Evolutionary conservation across 2,329 filamentous ascomycete species (phyloP).

Genomic region (Talaromyces sp.): DNA sequence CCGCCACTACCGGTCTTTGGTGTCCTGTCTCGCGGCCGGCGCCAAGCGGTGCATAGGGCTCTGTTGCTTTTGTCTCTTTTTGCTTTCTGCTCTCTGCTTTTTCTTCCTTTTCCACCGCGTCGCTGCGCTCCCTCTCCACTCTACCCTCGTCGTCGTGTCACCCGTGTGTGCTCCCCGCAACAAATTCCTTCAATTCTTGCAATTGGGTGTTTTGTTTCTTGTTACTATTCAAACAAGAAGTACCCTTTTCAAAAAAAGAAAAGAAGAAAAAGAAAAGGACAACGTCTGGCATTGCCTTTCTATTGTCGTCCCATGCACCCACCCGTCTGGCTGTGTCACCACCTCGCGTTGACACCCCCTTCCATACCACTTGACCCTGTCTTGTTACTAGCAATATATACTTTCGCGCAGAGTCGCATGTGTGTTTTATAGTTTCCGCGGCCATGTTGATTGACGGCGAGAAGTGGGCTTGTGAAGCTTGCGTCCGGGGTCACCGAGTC

Average conservation of each 20-base stretch:
- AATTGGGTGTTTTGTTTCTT: not conserved
- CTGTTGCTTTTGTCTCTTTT: not conserved
- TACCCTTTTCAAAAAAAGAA: no score
- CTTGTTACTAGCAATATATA: constrained; percentile 16
- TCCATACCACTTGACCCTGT: constrained; percentile 2
- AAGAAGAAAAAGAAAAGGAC: not conserved
- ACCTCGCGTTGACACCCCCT: not conserved
- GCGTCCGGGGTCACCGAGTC: constrained; percentile 95
- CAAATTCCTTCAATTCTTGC: constrained; percentile 13
- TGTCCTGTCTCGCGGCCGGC: constrained; percentile 44
- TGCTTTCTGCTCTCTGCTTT: constrained; percentile 4
- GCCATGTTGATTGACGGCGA: constrained; percentile 85
- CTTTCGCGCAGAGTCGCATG: constrained; percentile 38
- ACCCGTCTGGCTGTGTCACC: not conserved
- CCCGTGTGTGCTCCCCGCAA: constrained; percentile 1
- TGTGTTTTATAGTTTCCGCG: constrained; percentile 32
- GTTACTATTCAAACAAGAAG: not conserved
- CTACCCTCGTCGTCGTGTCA: not conserved
- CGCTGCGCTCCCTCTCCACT: constrained; percentile 7
- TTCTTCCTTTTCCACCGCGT: constrained; percentile 3
- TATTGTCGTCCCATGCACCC: not conserved
- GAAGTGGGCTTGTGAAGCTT: constrained; percentile 97
- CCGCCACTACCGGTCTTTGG: constrained; percentile 43
- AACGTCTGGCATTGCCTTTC: not conserved
- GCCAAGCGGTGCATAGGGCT: constrained; percentile 44